phyloP scores from a whole-genome alignment of 1,284 basidiomycete species.

The Testicularia cyperi region DNA sequence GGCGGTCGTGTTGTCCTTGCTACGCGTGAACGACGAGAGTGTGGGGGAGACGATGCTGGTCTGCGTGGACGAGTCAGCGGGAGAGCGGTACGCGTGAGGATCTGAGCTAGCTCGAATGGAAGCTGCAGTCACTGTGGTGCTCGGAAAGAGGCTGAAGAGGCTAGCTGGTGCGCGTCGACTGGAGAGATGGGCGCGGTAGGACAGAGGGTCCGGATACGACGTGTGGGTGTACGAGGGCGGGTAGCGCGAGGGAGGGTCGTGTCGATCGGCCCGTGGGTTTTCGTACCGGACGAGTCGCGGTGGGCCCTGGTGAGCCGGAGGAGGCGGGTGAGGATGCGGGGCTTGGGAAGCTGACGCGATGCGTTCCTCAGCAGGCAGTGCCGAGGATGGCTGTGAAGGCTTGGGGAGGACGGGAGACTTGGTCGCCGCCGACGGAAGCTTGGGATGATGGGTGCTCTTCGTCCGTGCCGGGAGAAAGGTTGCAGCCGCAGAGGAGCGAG shows the following conservation, averaged over 20 bases:
- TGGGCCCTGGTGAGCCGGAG: constrained; percentile 30
- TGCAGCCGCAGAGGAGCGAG: not conserved
- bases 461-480: not conserved
- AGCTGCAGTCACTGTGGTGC: constrained; percentile 26
- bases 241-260: constrained; percentile 15
- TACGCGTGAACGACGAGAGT: not conserved
- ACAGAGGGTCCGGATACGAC: constrained; percentile 21
- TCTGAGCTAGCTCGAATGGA: constrained; percentile 10
- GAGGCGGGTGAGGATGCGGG: constrained; percentile 12
- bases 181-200: constrained; percentile 31
- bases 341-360: not conserved
- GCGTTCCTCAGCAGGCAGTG: constrained; percentile 18
- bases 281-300: constrained; percentile 38
- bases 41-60: constrained; percentile 2
- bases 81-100: constrained; percentile 12
- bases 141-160: constrained; percentile 27
- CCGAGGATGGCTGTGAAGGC: constrained; percentile 23
- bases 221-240: constrained; percentile 27
- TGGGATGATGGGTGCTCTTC: constrained; percentile 27
- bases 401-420: constrained; percentile 38
- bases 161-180: constrained; percentile 32
- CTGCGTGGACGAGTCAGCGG: constrained; percentile 1
- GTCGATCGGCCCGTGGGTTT: not conserved
- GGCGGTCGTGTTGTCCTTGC: not conserved
- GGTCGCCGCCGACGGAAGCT: constrained; percentile 3